Evolutionary conservation across 495 filamentous ascomycete genomes (phyloP), one percentile per base, ranked within the genome.

Genomic region (Penicillium cataractarum): DNA sequence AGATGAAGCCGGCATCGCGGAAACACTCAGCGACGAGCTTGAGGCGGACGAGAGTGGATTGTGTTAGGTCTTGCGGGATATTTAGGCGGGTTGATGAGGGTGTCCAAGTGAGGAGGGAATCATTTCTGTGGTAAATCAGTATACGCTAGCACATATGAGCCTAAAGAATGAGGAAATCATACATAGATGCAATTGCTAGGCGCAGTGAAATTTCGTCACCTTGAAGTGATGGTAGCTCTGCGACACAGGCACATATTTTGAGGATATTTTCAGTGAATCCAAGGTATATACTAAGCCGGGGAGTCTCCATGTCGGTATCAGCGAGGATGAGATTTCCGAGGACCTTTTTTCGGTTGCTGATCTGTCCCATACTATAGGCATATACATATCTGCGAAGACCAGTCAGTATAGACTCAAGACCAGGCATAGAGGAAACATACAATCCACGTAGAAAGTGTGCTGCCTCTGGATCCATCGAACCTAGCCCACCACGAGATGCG

Each of bases 241-340:
- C 70, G 22, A 79, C 79, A 19, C 66, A 65, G 10, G 74, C 72
- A 53, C 76, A 81, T 31, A 77, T 60, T 58, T 76, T 75, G 19
- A 81, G 68, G 6, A 81, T 67, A 21, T 81, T 74, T 50, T 81
- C 78, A 0, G 76, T 80, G 49, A 78, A 81, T 5, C 78, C 78
- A 32, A 80, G 71, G 57, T 81, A 81, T 31, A 78, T 79, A 54
- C 80, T 77, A 17, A 81, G 62, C 60, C 72, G 76, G 9, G 70
- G 74, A 51, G 70, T 53, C 2, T 62, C 71, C 22, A 74, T 56
- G 13, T 71, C 61, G 10, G 74, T 72, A 5, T 69, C 61, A 32
- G 65, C 66, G 2, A 66, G 56, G 7, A 51, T 22, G 13, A 62
- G 39, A 37, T 64, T 68, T 35, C 49, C 49, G 13, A 32, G n/a